A percentile compares a stretch with the other conserved stretches of the same genome.
Evolutionary conservation across 139 green algal species (phyloP).

Genomic region (Chlamydomonas schloesseri): DNA sequence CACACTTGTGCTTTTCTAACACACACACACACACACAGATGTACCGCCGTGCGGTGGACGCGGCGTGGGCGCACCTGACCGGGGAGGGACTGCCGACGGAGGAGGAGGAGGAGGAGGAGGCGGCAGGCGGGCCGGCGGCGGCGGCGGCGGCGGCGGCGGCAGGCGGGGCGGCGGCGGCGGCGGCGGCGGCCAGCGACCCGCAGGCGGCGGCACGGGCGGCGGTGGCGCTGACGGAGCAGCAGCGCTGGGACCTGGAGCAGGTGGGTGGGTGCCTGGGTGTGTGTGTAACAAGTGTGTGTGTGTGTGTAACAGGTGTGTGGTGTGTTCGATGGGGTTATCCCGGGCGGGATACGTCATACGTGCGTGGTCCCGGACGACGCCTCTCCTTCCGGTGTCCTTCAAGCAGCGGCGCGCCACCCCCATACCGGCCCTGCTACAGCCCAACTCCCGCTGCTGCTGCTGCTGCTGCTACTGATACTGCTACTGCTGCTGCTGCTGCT

Average conservation of each 20-base stretch:
- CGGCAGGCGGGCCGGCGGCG: neutral
- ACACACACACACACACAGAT: slow-evolving; percentile 1
- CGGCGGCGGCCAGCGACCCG: neutral
- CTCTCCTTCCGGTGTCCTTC: too few relatives aligned
- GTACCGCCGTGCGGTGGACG: slow-evolving; percentile 78
- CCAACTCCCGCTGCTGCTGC: too few relatives aligned
- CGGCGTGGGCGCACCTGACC: slow-evolving; percentile 72
- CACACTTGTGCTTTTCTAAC: too few relatives aligned
- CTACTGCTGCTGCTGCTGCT: too few relatives aligned
- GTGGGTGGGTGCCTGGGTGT: neutral
- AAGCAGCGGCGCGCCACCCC: too few relatives aligned
- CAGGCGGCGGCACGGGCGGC: slow-evolving; percentile 15
- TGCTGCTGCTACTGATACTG: too few relatives aligned
- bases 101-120: neutral
- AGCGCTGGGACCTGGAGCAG: slow-evolving; percentile 56
- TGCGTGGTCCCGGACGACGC: too few relatives aligned
- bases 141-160: neutral
- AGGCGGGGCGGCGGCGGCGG: neutral
- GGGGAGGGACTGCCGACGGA: neutral
- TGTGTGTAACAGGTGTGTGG: neutral
- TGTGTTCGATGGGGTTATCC: too few relatives aligned
- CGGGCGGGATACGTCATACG: too few relatives aligned
- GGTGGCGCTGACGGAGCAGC: slow-evolving; percentile 44
- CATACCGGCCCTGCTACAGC: too few relatives aligned
- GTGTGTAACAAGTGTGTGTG: neutral